Base-by-base conservation (phyloP, 2,329 filamentous ascomycete genomes). In the Colletotrichum costaricense region DNA sequence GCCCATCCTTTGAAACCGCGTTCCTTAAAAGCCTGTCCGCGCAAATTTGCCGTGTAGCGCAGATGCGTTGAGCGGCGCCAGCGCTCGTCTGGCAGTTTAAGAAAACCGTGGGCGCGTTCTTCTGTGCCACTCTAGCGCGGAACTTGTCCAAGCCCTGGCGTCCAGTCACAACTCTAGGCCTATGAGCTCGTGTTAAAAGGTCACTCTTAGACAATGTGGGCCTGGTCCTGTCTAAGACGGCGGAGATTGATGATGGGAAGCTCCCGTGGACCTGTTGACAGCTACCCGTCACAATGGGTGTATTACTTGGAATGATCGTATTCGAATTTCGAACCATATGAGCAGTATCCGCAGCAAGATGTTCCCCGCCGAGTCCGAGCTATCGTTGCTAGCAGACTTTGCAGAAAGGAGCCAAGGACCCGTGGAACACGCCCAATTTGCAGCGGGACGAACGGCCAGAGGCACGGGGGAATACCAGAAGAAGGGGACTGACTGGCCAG, bases 141-240 rank as follows among this genome's bases (percentile, higher is more conserved):
- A 35, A 65, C 52, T 56, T 42, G 46, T 52, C 35, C 67, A 22
- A 56, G 46, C 28, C 70, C 35, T 16, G 46, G 60, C 49, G 58
- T 33, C 52, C 58, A 63, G 69, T 72, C 58, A 28, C 22, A 57
- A 38, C 19, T 65, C 33, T 42, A 60, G 52, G 60, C 70, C 70
- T 66, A 65, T 70, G 7, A 69, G 67, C 60, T 73, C 46, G 19
- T 55, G 35, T 57, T 28, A 14, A 65, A 33, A 65, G 70, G 70
- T 70, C 67, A 73, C 67, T 65, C 59, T 52, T 55, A 62, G 60
- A 62, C 46, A 60, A 65, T 70, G 67, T 62, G 67, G 60, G 56
- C 64, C 70, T 64, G 67, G 46, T 70, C 70, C 70, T 73, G 70
- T 70, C 67, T 70, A 62, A 66, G 67, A 65, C 56, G 67, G 67